These are phyloP conservation scores for Entomortierella beljakovae DNA, from an alignment of 192 early-diverging fungal species.

Conservation along the genomic window DNA sequence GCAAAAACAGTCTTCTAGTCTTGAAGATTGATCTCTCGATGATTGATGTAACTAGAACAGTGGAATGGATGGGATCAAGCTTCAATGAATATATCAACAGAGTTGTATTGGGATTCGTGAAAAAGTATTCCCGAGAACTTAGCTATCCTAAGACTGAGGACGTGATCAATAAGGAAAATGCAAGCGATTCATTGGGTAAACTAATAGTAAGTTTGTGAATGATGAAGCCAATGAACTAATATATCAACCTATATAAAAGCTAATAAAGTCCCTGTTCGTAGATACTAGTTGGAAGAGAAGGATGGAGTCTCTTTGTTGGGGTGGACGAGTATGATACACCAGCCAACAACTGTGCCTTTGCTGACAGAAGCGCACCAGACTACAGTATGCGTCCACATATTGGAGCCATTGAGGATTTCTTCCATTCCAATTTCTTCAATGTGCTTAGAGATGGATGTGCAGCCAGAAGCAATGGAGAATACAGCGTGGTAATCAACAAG, in stretches of 20 bases:
- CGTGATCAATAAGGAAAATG: conserved; percentile 9
- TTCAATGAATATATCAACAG: conserved; percentile 24
- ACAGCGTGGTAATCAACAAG: conserved; percentile 43
- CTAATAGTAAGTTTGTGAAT: too few relatives aligned
- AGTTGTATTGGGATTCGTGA: conserved; percentile 20
- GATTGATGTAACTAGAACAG: conserved; percentile 23
- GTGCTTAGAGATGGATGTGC: conserved; percentile 46
- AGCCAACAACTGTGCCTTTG: conserved; percentile 46
- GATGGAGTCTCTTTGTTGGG: conserved; percentile 49
- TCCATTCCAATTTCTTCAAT: conserved; percentile 45
- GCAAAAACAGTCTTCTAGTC: conserved; percentile 46
- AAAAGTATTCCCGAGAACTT: conserved; percentile 22
- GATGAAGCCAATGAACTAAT: conserved; percentile 19
- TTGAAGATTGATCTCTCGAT: conserved; percentile 50
- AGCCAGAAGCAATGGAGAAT: conserved; percentile 11
- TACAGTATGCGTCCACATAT: conserved; percentile 20
- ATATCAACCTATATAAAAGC: conserved; percentile 10
- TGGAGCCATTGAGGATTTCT: conserved; percentile 38
- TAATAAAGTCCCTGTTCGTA: conserved; percentile 27
- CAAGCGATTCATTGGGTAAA: conserved; percentile 20
- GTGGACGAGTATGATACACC: conserved; percentile 53
- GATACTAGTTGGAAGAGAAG: conserved; percentile 32
- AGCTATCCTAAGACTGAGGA: conserved; percentile 18
- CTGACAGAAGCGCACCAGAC: conserved; percentile 27
- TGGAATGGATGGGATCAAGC: conserved; percentile 13